Conservation (phyloP, 331 rosid species). For the Rosa hybrid region DNA sequence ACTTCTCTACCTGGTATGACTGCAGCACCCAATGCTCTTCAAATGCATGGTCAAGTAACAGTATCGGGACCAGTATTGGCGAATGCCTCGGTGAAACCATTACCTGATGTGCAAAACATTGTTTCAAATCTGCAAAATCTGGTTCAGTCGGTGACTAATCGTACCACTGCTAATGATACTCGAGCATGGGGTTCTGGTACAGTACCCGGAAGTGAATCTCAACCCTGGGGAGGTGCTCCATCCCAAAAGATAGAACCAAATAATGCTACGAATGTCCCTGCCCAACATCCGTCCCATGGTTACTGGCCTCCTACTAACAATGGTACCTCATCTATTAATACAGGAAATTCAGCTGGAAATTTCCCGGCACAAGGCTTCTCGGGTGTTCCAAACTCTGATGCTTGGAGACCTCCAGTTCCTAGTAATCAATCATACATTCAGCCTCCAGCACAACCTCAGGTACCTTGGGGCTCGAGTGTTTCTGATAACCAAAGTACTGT, state of each 20-base stretch:
- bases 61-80: slow-evolving; percentile 40
- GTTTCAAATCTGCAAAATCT: slow-evolving; percentile 65
- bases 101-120: slow-evolving; percentile 48
- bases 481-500: slow-evolving; percentile 36
- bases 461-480: slow-evolving; percentile 65
- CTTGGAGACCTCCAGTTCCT: slow-evolving; percentile 75
- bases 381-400: slow-evolving; percentile 51
- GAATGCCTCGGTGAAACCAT: slow-evolving; percentile 35
- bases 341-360: slow-evolving; percentile 55
- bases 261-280: slow-evolving; percentile 48
- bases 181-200: slow-evolving; percentile 23
- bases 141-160: slow-evolving; percentile 13
- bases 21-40: slow-evolving; percentile 31
- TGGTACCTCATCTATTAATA: slow-evolving; percentile 40
- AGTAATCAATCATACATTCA: slow-evolving; percentile 53
- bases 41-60: slow-evolving; percentile 49
- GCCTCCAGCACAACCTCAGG: slow-evolving; percentile 50
- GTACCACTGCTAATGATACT: slow-evolving; percentile 1
- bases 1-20: slow-evolving; percentile 36
- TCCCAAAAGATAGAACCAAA: slow-evolving; percentile 57
- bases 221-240: slow-evolving; percentile 49
- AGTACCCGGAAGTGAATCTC: slow-evolving; percentile 43
- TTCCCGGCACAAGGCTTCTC: slow-evolving; percentile 46
- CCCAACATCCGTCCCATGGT: slow-evolving; percentile 54
- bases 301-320: slow-evolving; percentile 64